Evolutionary conservation across 768 basidiomycete species (phyloP).

Genomic region (Tricholoma terreum): DNA sequence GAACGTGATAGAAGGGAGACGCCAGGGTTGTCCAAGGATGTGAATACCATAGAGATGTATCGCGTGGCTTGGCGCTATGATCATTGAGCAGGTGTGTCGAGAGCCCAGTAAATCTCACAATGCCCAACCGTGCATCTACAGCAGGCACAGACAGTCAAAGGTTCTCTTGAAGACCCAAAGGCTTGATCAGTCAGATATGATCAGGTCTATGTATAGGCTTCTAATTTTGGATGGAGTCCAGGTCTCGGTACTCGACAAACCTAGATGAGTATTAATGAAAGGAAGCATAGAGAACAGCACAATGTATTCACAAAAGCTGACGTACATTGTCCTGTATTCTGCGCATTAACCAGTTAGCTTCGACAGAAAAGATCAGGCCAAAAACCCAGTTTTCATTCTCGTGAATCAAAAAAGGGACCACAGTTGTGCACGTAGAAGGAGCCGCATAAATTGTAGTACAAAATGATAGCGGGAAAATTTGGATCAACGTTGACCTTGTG

Average conservation of each 20-base stretch:
- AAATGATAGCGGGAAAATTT: neutral
- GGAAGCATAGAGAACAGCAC: neutral
- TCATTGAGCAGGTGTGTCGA: neutral
- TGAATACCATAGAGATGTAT: neutral
- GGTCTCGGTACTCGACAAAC: too few relatives aligned
- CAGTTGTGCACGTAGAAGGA: neutral
- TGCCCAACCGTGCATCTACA: too few relatives aligned
- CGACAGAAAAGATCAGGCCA: neutral
- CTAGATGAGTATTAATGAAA: neutral
- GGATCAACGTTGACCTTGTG: conserved; percentile 3
- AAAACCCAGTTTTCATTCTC: neutral
- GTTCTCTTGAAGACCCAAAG: too few relatives aligned
- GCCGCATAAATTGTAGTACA: neutral
- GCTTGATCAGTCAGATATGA: too few relatives aligned
- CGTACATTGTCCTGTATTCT: neutral
- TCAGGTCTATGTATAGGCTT: too few relatives aligned
- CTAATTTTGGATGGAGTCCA: too few relatives aligned
- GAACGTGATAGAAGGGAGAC: neutral
- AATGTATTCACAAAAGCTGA: neutral
- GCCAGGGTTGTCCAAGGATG: neutral
- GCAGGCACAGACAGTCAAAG: neutral
- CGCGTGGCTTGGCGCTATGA: neutral
- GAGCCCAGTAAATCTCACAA: too few relatives aligned
- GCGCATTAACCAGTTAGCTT: neutral
- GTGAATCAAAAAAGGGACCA: neutral